Base-by-base conservation (phyloP, 768 basidiomycete species). In the Termitomyces sp. region DNA sequence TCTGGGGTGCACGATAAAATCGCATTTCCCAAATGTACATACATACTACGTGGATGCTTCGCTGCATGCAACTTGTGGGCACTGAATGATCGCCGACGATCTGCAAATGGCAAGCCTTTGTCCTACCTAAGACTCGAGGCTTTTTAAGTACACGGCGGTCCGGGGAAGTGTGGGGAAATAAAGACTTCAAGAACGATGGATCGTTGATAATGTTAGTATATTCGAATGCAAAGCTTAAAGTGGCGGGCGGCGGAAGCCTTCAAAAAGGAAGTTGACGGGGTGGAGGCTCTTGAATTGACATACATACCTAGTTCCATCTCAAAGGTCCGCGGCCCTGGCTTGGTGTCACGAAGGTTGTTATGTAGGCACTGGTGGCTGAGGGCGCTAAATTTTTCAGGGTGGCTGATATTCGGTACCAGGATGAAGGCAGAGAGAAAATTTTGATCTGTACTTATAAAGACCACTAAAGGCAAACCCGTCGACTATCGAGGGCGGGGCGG, bases 91-190 rank as follows among this genome's bases (percentile, higher is more conserved):
- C 40, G 40, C 40, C 39, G 55, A 32, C 18, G 18, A 33, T 28
- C 33, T 42, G 55, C 40, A 44, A 55, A 42, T 44, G 28, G 40
- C 32, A 55, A 33, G 15, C 24, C 54, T 32, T n/a, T 42, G 54
- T 32, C 54, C 39, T 20, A 35, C 11, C 9, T 20, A 33, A 51
- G 50, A 35, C 15, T 39, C 40, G 11, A n/a, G 18, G 28, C 16
- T 12, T 55, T 55, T 32, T 18, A 39, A 20, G 18, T 13, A 0
- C 24, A 32, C 54, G 18, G 54, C 39, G 54, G 28, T 55, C 39
- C 24, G 40, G 55, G 55, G 28, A 44, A 55, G 40, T 55, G 28
- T 55, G 55, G 55, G 42, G 55, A 55, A 55, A 44, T 42, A 39
- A 52, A 11, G 20, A 52, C 51, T 35, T 51, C 48, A 32, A 49